Percentiles rank a stretch among this genome's conserved stretches.
Evolutionary conservation across 2,329 filamentous ascomycete species (phyloP).

Genomic region (Fusarium subtropicale): DNA sequence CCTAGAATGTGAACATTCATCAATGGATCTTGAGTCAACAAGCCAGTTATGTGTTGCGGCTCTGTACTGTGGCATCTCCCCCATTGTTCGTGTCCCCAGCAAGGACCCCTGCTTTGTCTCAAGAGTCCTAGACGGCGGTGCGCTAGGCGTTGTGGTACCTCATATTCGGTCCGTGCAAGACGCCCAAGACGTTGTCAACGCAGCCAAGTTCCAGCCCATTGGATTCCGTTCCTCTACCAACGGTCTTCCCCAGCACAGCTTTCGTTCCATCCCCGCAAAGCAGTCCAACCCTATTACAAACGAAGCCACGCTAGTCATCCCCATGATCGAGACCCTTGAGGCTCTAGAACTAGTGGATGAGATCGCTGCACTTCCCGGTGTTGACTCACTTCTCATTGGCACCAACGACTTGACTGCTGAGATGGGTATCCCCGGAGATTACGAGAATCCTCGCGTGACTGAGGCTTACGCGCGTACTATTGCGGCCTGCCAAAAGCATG

Average conservation of each 20-base stretch:
- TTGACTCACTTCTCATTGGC: slow-evolving; percentile 58
- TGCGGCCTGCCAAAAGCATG: slow-evolving; percentile 52
- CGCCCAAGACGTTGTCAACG: slow-evolving; percentile 44
- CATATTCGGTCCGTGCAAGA: slow-evolving; percentile 44
- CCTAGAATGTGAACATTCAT: slow-evolving; percentile 55
- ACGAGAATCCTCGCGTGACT: slow-evolving; percentile 39
- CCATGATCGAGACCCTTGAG: slow-evolving; percentile 49
- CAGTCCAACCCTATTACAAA: slow-evolving; percentile 39
- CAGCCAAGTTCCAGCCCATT: slow-evolving; percentile 46
- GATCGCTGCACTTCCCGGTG: slow-evolving; percentile 53
- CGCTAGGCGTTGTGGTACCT: slow-evolving; percentile 45
- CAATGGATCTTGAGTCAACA: slow-evolving; percentile 50
- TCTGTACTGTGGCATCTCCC: slow-evolving; percentile 47
- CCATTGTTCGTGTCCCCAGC: slow-evolving; percentile 43
- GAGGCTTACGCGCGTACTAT: slow-evolving; percentile 51
- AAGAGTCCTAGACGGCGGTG: slow-evolving; percentile 44
- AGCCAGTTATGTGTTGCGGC: slow-evolving; percentile 50
- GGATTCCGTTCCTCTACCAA: slow-evolving; percentile 42
- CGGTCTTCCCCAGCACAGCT: slow-evolving; percentile 39
- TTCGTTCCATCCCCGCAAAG: slow-evolving; percentile 40
- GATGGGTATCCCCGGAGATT: slow-evolving; percentile 51
- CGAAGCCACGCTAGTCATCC: slow-evolving; percentile 43
- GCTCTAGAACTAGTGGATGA: slow-evolving; percentile 46
- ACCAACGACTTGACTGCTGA: slow-evolving; percentile 59
- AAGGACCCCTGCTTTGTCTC: slow-evolving; percentile 46